phyloP scores from a whole-genome alignment of 2,329 filamentous ascomycete genomes.

The Didymella pinodella region DNA sequence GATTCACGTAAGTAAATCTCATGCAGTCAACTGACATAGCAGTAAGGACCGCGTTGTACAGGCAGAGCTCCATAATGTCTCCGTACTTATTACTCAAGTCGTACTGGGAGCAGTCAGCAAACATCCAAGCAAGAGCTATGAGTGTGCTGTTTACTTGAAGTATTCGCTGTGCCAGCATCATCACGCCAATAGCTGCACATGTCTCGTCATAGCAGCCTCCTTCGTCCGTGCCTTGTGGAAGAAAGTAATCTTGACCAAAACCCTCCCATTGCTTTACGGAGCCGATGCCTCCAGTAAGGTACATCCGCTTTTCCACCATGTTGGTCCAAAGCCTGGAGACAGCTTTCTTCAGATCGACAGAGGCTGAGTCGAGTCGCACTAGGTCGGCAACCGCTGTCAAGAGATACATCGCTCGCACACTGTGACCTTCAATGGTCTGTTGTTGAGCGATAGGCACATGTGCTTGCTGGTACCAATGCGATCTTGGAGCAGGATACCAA shows the following conservation, averaged over 20 bases:
- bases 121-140: no score
- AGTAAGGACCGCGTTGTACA: conserved; percentile 68
- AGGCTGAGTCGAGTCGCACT: conserved; percentile 2
- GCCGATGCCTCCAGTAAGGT: conserved; percentile 68
- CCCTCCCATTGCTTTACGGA: conserved; percentile 66
- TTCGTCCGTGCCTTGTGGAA: conserved; percentile 66
- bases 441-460: neutral
- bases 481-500: conserved; percentile 8
- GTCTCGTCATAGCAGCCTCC: conserved; percentile 70
- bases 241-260: conserved; percentile 64
- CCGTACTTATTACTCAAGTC: conserved; percentile 62
- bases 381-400: conserved; percentile 4
- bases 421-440: conserved; percentile 7
- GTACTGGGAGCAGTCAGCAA: neutral
- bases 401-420: conserved; percentile 9
- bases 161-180: conserved; percentile 13
- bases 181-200: conserved; percentile 50
- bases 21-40: conserved; percentile 64
- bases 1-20: conserved; percentile 68
- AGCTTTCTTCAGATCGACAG: conserved; percentile 36
- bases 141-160: neutral
- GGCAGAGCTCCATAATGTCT: conserved; percentile 67
- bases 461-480: conserved; percentile 10
- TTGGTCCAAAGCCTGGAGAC: conserved; percentile 64
- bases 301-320: conserved; percentile 68